A percentile compares a stretch with the other conserved stretches of the same genome.
Conservation (phyloP, 1,139 yeast genomes). For the Debaryomycetaceae sp. region DNA sequence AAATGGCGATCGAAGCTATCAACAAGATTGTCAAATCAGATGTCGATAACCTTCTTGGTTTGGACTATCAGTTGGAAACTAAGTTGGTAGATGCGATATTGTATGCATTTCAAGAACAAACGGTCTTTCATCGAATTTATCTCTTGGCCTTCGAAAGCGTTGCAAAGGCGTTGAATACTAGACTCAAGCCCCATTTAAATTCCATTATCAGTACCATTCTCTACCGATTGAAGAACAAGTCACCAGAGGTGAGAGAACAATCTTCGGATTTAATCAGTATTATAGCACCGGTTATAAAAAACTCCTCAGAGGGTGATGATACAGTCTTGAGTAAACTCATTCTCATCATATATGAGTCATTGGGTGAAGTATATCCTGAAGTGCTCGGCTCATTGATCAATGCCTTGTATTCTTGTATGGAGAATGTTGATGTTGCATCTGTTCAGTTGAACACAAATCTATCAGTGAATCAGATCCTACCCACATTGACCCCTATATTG, state of each 20-base stretch:
- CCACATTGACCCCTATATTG: slow-evolving; percentile 87
- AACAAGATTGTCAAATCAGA: slow-evolving; percentile 25
- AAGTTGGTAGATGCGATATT: slow-evolving; percentile 76
- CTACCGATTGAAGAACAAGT: slow-evolving; percentile 70
- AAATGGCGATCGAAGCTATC: slow-evolving; percentile 74
- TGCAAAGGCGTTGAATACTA: slow-evolving; percentile 60
- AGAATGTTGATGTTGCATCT: slow-evolving; percentile 39
- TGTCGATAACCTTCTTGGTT: slow-evolving; percentile 34
- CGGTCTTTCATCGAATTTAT: slow-evolving; percentile 48
- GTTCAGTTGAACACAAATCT: slow-evolving; percentile 66
- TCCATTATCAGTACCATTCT: slow-evolving; percentile 72
- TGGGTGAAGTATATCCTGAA: slow-evolving; percentile 95
- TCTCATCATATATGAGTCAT: slow-evolving; percentile 78
- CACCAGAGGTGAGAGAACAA: slow-evolving; percentile 75
- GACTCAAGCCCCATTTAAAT: slow-evolving; percentile 72
- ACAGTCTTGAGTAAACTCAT: slow-evolving; percentile 65
- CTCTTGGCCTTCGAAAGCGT: slow-evolving; percentile 66
- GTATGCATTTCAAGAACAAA: slow-evolving; percentile 83
- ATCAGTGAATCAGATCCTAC: slow-evolving; percentile 76
- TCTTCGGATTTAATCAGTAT: slow-evolving; percentile 75
- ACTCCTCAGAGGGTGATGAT: slow-evolving; percentile 56
- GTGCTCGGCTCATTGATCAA: slow-evolving; percentile 82
- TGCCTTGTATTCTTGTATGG: slow-evolving; percentile 55
- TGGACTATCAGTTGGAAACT: slow-evolving; percentile 49
- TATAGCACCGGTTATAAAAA: slow-evolving; percentile 64